Base-by-base conservation (phyloP, 2,329 filamentous ascomycete genomes). In the Talaromyces sp. region DNA sequence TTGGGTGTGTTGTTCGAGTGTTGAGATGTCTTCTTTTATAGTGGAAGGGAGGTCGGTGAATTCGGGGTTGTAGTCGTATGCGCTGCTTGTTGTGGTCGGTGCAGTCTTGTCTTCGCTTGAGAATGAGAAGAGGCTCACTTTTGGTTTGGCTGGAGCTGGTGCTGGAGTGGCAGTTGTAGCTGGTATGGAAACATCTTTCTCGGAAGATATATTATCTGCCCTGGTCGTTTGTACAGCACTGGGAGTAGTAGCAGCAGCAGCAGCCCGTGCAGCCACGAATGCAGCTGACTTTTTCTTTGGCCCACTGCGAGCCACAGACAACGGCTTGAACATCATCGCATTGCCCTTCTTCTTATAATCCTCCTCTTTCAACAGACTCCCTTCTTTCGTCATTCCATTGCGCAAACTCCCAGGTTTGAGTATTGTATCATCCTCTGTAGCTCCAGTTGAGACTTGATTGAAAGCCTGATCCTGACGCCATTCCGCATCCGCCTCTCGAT, bases 321-420 rank as follows among this genome's bases (percentile, higher is more conserved):
- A 80, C 3, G 93, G 93, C 72, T 88, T 90, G 76, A 98, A 97
- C 86, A 92, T 90, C 75, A 93, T 85, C 12, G 92, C 86, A 69
- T 93, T 95, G 21, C 90, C 90, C 69, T 86, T 86, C 69, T 86
- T 82, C 46, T 83, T 83, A 23, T 73, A 67, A 40, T 76, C 71
- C n/a, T 73, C 72, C 5, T 70, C 58, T 46, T 65, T 67, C 35
- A 58, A 63, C 56, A 65, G 48, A 25, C 58, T 54, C 16, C 50
- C 52, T 21, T 66, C 63, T 31, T 60, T 40, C 58, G 62, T 40
- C 58, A 62, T 21, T 62, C 64, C 35, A 21, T 66, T 55, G 40
- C 62, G 67, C 23, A 68, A 62, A 58, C 70, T 70, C 35, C 69
- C 70, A 7, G 71, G 65, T 40, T 69, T 67, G 7, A 71, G 69